Evolutionary conservation across 2,329 filamentous ascomycete genomes (phyloP).

Genomic region (Lecanoromycetidae sp.): DNA sequence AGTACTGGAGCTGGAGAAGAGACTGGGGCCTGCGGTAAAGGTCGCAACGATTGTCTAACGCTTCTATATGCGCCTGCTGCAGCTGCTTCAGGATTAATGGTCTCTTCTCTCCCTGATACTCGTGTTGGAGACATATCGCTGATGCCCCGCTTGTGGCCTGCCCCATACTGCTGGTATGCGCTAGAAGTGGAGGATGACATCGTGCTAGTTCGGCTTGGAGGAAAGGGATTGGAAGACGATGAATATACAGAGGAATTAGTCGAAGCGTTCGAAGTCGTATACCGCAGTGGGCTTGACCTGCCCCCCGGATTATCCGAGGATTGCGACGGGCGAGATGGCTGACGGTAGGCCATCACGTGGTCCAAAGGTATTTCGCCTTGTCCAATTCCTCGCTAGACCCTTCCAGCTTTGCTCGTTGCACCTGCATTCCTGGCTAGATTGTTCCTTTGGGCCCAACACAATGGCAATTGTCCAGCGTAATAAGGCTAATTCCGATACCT

Average conservation of each 20-base stretch:
- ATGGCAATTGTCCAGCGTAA: neutral
- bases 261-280: constrained; percentile 41
- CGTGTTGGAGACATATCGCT: constrained; percentile 56
- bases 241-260: constrained; percentile 43
- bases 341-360: constrained; percentile 30
- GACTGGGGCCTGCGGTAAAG: constrained; percentile 55
- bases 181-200: constrained; percentile 62
- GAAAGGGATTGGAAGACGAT: constrained; percentile 35
- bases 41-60: constrained; percentile 64
- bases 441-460: neutral
- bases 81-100: constrained; percentile 32
- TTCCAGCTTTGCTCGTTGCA: neutral
- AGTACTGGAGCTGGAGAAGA: constrained; percentile 26
- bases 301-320: constrained; percentile 30
- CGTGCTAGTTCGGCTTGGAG: constrained; percentile 52
- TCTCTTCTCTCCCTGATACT: constrained; percentile 37
- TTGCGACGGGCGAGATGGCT: constrained; percentile 26
- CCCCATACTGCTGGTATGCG: constrained; percentile 34
- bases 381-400: constrained; percentile 19
- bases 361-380: neutral
- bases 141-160: constrained; percentile 58
- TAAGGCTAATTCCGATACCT: neutral
- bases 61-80: constrained; percentile 58
- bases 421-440: constrained; percentile 3
- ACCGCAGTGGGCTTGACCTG: constrained; percentile 37